phyloP scores from a whole-genome alignment of 2,329 filamentous ascomycete genomes.

The Ceratocystis huliohia region DNA sequence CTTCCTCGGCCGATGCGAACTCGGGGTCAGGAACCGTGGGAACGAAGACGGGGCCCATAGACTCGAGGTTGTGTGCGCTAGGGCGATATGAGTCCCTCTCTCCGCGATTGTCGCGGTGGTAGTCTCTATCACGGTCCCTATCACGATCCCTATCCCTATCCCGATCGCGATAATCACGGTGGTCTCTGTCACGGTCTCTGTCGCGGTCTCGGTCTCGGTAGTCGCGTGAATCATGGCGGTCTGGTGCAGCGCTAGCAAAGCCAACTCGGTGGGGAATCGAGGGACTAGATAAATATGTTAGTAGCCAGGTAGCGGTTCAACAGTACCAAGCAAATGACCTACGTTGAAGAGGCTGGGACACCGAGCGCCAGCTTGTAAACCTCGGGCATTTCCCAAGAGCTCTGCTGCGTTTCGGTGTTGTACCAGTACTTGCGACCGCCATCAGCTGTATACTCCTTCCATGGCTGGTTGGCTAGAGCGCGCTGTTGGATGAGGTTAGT shows the following conservation, averaged over 20 bases:
- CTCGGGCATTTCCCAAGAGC: conserved; percentile 89
- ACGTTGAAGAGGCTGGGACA: conserved; percentile 27
- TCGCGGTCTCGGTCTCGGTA: conserved; percentile 23
- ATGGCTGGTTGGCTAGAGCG: conserved; percentile 68
- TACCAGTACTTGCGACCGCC: conserved; percentile 92
- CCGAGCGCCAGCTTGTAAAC: conserved; percentile 64
- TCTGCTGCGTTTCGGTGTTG: conserved; percentile 81
- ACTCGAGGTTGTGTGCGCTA: conserved; percentile 10
- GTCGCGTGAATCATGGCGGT: conserved; percentile 28
- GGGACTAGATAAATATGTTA: neutral
- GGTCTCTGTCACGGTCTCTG: conserved; percentile 20
- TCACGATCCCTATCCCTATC: conserved; percentile 24
- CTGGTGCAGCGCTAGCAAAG: conserved; percentile 26
- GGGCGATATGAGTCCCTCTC: conserved; percentile 28
- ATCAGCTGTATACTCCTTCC: conserved; percentile 82
- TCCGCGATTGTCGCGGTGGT: conserved; percentile 24
- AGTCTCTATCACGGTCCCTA: conserved; percentile 31
- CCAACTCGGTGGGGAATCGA: conserved; percentile 35
- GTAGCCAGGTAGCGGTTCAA: neutral
- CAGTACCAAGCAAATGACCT: neutral
- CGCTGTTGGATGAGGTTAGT: conserved; percentile 39
- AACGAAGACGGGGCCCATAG: conserved; percentile 30
- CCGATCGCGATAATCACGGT: conserved; percentile 27
- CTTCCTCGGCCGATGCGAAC: conserved; percentile 70
- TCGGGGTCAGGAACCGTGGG: conserved; percentile 60